Base-by-base conservation (phyloP, 140 eudicot species). In the Oenanthe javanica region DNA sequence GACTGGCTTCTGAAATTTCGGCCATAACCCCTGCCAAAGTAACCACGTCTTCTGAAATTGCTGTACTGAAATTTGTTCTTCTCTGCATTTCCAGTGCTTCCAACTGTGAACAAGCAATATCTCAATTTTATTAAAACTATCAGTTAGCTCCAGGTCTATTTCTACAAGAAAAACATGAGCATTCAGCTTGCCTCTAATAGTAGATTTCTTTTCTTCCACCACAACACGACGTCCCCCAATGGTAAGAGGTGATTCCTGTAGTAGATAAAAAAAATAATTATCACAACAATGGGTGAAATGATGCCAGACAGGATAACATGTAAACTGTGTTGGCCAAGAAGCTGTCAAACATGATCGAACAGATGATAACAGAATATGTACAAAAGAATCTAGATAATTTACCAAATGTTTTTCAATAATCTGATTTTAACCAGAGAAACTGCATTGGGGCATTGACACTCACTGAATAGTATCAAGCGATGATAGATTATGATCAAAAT, bases 161-260 rank as follows among this genome's bases (percentile, higher is more conserved):
- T 47, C 40, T n/a, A 19, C 25, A 25, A 46, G 66, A 57, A 75
- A 2, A 67, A 15, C 14, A 38, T 10, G 42, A 72, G 80, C 31
- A 13, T 46, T 42, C 9, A 21, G 64, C 84, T 86, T 79, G 83
- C 96, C 98, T 88, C 97, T 87, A 70, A 91, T 88, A 11, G 91
- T 88, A n/a, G 97, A 88, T 74, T 89, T 88, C 81, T 93, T 93
- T 70, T 82, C 85, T 77, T 93, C 97, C 0, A 89, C 91, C 45
- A 84, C 86, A 43, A 91, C 97, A 54, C 84, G 88, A 5, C 87
- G 87, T 48, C 84, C 87, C 27, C 89, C 93, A 6, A 93, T 87
- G 25, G 83, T 83, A n/a, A 93, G 54, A 52, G 97, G 91, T 52
- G 91, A 89, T 69, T 90, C 96, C 98, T 93, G 89, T 23, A 86